Conservation (phyloP, 768 basidiomycete species). For the Mycena crocata region DNA sequence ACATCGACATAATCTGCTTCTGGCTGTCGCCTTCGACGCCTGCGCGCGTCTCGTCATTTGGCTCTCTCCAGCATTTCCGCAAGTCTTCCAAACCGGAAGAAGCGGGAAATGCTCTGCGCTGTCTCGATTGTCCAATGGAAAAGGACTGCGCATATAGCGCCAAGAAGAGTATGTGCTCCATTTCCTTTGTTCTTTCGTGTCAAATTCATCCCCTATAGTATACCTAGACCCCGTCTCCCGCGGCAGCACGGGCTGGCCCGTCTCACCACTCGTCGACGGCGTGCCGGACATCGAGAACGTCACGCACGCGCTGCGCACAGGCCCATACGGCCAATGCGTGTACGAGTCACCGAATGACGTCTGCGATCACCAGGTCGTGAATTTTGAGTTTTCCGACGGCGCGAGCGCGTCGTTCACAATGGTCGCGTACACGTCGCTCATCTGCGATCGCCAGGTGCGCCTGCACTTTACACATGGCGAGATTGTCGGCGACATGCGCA, state of each 20-base stretch:
- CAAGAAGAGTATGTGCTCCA: constrained; percentile 71
- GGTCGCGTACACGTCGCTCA: constrained; percentile 83
- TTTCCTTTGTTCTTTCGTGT: not conserved
- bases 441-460: constrained; percentile 87
- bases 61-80: constrained; percentile 86
- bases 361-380: constrained; percentile 92
- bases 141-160: constrained; percentile 86
- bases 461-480: constrained; percentile 91
- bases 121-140: constrained; percentile 81
- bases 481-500: constrained; percentile 86
- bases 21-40: constrained; percentile 79
- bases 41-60: constrained; percentile 84
- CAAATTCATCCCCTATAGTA: constrained; percentile 57
- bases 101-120: constrained; percentile 77
- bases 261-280: constrained; percentile 76
- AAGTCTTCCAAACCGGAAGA: constrained; percentile 74
- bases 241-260: constrained; percentile 74
- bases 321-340: constrained; percentile 85
- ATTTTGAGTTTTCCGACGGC: constrained; percentile 86
- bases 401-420: constrained; percentile 90
- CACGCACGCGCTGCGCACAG: constrained; percentile 72
- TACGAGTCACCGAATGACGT: constrained; percentile 90
- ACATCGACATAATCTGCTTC: constrained; percentile 86
- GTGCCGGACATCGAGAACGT: constrained; percentile 90
- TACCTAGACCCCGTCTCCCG: constrained; percentile 81